Evolutionary conservation across 2,329 filamentous ascomycete species (phyloP), one percentile per base, ranked within the genome.

Genomic region (Colletotrichum sp.): DNA sequence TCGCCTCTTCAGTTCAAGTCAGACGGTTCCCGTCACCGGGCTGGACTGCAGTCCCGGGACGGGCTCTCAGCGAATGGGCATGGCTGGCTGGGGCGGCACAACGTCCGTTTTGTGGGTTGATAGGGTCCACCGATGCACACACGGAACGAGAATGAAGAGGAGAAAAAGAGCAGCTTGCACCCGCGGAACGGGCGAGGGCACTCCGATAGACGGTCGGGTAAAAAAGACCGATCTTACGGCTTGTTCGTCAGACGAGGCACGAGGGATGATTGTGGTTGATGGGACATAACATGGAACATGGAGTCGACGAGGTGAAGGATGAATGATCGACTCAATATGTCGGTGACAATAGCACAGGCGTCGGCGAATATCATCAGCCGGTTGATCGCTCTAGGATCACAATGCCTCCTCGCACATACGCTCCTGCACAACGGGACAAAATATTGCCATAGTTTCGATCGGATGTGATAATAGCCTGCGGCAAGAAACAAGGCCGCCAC

Each of bases 201-300:
- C 60, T 66, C 71, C 67, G 71, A 74, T 65, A 16, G 67, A 71
- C 67, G 72, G 67, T 60, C 72, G 67, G 72, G 48, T 71, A 61
- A 71, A 66, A 48, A 28, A 66, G 48, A 34, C 72, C 72, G 68
- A 65, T 34, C 30, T 55, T 38, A 28, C 12, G 10, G 34, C n/a
- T 26, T 28, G 66, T 57, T 55, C 28, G 30, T 69, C 38, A 58
- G 43, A 64, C 43, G 58, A 64, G 58, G 61, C n/a, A 43, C 26
- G 15, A 64, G 24, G 36, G 24, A 32, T 60, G 3, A 8, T 38
- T 38, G 8, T 18, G 60, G 24, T 57, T 28, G 9, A 21, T 24
- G 16, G 26, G 9, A 13, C n/a, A 61, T 16, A 32, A 34, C 24
- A 36, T 34, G 60, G 21, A 26, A 38, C 30, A 36, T 24, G 60